phyloP scores from a whole-genome alignment of 805 yeast genomes.

The Saccharomycopsis sp. region DNA sequence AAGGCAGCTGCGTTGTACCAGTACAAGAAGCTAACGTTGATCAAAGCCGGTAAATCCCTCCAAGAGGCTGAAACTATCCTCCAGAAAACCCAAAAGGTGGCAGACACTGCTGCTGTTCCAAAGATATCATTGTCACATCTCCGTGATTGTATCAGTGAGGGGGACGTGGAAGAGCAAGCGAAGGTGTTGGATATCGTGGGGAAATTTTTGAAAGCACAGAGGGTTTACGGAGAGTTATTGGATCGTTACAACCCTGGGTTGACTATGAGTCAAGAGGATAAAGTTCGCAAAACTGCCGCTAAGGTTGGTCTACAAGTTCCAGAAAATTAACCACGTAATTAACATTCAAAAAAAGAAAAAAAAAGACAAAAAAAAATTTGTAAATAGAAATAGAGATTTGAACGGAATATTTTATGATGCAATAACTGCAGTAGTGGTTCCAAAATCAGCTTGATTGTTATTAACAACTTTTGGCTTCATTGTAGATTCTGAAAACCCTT shows the following conservation, averaged over 20 bases:
- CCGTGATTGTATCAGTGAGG: not conserved
- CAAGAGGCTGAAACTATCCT: slow-evolving; percentile 8
- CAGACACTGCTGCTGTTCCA: not conserved
- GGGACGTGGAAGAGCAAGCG: not conserved
- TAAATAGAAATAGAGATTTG: no score
- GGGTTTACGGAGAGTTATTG: slow-evolving; percentile 68
- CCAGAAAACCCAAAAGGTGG: not conserved
- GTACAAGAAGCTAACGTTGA: slow-evolving; percentile 41
- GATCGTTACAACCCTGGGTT: slow-evolving; percentile 86
- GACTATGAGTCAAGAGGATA: slow-evolving; percentile 69
- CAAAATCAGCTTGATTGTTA: not conserved
- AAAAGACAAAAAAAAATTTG: not conserved
- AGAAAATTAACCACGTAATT: slow-evolving; percentile 22
- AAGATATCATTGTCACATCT: not conserved
- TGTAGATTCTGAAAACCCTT: not conserved
- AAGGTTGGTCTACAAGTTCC: slow-evolving; percentile 82
- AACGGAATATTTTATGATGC: no score
- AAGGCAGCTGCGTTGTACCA: slow-evolving; percentile 40
- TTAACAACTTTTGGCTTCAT: not conserved
- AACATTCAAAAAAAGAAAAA: not conserved
- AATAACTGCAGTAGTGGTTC: not conserved
- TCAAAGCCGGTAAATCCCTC: slow-evolving; percentile 31
- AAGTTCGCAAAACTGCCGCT: slow-evolving; percentile 72
- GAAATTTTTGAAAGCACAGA: slow-evolving; percentile 60
- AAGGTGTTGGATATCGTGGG: slow-evolving; percentile 52